Evolutionary conservation across 495 filamentous ascomycete genomes (phyloP).

Genomic region (Podospora pseudopauciseta): DNA sequence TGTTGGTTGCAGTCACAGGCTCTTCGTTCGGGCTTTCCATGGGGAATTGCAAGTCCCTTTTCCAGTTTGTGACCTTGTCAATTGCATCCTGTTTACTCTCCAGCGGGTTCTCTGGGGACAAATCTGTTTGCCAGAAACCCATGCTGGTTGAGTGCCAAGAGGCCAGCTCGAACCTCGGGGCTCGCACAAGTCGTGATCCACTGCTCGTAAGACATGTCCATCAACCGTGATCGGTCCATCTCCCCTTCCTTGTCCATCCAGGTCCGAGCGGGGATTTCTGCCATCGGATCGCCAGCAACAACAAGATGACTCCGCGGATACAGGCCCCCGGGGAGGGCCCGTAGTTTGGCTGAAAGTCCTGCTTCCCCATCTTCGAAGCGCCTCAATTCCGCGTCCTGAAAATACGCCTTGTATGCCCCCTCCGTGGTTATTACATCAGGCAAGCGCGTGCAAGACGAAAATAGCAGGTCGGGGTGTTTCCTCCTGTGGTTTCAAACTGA

Average conservation of each 20-base stretch:
- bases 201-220: not conserved
- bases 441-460: slow-evolving; percentile 2
- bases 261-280: not conserved
- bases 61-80: not conserved
- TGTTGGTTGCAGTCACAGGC: not conserved
- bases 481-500: not conserved
- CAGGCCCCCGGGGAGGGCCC: not conserved
- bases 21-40: not conserved
- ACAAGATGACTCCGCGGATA: not conserved
- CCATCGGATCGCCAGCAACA: not conserved
- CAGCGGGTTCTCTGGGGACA: not conserved
- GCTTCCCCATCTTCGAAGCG: not conserved
- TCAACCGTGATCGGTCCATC: not conserved
- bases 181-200: not conserved
- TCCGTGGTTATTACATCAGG: not conserved
- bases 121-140: not conserved
- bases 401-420: not conserved
- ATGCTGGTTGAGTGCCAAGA: not conserved
- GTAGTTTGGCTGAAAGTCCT: not conserved
- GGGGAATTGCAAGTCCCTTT: not conserved
- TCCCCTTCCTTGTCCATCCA: slow-evolving; percentile 5
- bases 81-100: not conserved
- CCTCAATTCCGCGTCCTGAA: not conserved
- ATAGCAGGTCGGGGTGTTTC: not conserved
- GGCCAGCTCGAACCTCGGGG: not conserved